Evolutionary conservation across 2,329 filamentous ascomycete genomes (phyloP), one percentile per base, ranked within the genome.

Genomic region (Nannizziopsis barbatae): DNA sequence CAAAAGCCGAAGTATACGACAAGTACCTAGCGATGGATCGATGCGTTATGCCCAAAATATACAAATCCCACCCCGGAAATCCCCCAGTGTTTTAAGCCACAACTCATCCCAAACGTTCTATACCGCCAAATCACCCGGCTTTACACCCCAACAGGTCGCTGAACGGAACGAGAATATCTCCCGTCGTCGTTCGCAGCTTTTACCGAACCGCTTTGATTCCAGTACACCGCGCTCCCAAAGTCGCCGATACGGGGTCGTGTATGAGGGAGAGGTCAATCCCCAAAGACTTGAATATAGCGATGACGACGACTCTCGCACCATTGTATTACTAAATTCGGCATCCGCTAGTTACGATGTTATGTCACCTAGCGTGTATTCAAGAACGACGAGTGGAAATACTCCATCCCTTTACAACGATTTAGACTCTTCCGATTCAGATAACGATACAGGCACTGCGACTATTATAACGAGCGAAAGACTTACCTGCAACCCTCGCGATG

Each of bases 351-450:
- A 35, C 20, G 17, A 48, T n/a, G 52, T 45, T 50, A 50, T 45
- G 42, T 62, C 60, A 22, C 61, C 60, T 10, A 65, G 63, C 44
- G 52, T 64, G 17, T 65, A 65, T 50, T 65, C 63, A 3, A 54
- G 59, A 49, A 60, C 58, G 17, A 61, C 61, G 8, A 56, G 57
- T 42, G 60, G 59, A 14, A 50, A 57, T 41, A 53, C 56, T 10
- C 55, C 55, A 20, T n/a, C 33, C 31, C 45, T 35, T 14, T 38
- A 48, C 14, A 18, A 11, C 17, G 39, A 48, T 40, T 17, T 38
- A 27, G 11, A 39, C 10, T 17, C 37, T 41, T 45, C 41, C n/a
- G 49, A 56, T 38, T 35, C 52, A 8, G 50, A 50, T 11, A 53
- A 56, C 18, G 47, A 52, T 17, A 37, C 35, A 20, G 57, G 57